A percentile compares a stretch with the other conserved stretches of the same genome.
These are phyloP conservation scores for Dactylonectria macrodidyma DNA, from an alignment of 2,329 filamentous ascomycete genomes.

Conservation along the genomic window DNA sequence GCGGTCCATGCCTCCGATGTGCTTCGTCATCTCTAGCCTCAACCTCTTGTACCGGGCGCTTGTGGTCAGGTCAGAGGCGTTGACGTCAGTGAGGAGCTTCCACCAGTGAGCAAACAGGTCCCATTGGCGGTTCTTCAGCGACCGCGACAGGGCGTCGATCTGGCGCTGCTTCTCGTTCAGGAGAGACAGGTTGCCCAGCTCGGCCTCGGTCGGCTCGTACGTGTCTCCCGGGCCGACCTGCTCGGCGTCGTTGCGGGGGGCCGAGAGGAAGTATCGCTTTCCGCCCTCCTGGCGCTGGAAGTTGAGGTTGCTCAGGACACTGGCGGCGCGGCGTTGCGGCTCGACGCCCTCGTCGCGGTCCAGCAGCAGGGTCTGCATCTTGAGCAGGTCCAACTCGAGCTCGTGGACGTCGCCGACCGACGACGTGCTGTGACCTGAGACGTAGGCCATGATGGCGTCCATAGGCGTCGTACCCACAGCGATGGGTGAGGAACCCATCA, in stretches of 20 bases:
- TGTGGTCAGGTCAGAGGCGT: not conserved
- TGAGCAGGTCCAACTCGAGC: not conserved
- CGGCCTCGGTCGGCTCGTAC: constrained; percentile 22
- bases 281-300: not conserved
- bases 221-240: not conserved
- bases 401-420: not conserved
- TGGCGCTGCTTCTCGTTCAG: constrained; percentile 45
- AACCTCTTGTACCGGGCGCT: not conserved
- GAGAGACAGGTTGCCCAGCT: not conserved
- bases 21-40: not conserved
- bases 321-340: not conserved
- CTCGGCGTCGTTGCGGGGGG: not conserved
- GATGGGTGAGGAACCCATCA: not conserved
- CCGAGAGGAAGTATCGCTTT: not conserved
- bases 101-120: constrained; percentile 59
- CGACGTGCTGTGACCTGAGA: not conserved
- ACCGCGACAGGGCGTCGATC: constrained; percentile 40
- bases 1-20: not conserved
- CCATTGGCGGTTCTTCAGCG: constrained; percentile 51
- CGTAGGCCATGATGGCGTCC: constrained; percentile 8
- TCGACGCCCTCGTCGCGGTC: constrained; percentile 6
- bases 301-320: constrained; percentile 4
- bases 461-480: constrained; percentile 10
- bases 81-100: constrained; percentile 50
- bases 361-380: not conserved